phyloP scores from a whole-genome alignment of 306 rosid genomes.

The Pterocarpus macrocarpus region DNA sequence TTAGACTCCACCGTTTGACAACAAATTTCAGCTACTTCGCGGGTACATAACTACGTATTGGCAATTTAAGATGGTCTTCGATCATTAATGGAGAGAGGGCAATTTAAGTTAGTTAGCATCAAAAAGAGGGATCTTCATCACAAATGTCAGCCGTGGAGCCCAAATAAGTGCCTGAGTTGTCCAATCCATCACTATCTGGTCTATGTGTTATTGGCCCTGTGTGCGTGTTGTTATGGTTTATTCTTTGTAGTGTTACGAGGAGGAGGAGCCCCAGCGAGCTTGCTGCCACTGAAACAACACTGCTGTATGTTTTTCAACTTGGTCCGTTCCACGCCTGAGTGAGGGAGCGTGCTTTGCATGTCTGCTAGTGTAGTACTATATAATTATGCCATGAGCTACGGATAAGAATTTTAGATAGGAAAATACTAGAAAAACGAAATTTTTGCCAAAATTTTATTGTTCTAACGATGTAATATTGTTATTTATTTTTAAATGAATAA shows the following conservation, averaged over 20 bases:
- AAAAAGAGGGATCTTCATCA: neutral
- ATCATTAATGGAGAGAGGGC: conserved; percentile 18
- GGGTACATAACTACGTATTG: conserved; percentile 28
- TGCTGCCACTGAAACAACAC: conserved; percentile 17
- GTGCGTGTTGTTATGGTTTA: conserved; percentile 26
- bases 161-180: conserved; percentile 36
- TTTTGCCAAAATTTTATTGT: too few species aligned
- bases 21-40: conserved; percentile 47
- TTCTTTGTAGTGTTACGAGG: neutral
- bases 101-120: conserved; percentile 6
- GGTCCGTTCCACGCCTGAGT: neutral
- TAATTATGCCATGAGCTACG: neutral
- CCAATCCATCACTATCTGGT: conserved; percentile 50
- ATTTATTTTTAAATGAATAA: too few species aligned
- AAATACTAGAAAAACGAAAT: too few species aligned
- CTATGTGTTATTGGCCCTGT: conserved; percentile 20
- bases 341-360: conserved; percentile 2
- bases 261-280: neutral
- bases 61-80: conserved; percentile 8
- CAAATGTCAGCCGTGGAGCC: conserved; percentile 46
- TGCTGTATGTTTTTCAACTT: neutral
- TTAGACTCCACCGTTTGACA: conserved; percentile 32
- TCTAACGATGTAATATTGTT: too few species aligned
- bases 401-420: too few species aligned
- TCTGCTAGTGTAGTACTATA: conserved; percentile 3